These are phyloP conservation scores for Xylaria sp. DNA, from an alignment of 2,329 filamentous ascomycete genomes.

Conservation along the genomic window DNA sequence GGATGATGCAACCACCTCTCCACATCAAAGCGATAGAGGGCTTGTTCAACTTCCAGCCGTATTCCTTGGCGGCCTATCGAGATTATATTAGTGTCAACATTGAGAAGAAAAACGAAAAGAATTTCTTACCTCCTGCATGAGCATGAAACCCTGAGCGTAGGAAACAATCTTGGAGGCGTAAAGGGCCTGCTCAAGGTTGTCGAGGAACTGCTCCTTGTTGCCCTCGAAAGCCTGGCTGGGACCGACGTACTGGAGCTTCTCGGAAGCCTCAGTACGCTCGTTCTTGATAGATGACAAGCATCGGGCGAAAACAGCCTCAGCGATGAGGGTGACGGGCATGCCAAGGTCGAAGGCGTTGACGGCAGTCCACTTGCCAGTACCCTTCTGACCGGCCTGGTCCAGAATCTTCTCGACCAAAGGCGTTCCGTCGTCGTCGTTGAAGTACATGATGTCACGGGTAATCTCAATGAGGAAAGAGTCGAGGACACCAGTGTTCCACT, in stretches of 20 bases:
- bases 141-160: slow-evolving; percentile 99
- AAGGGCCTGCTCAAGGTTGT: slow-evolving; percentile 95
- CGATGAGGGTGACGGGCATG: slow-evolving; percentile 97
- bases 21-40: slow-evolving; percentile 99
- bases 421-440: slow-evolving; percentile 87
- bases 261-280: slow-evolving; percentile 79
- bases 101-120: not conserved
- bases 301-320: slow-evolving; percentile 91
- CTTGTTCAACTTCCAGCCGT: slow-evolving; percentile 99
- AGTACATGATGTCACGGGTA: slow-evolving; percentile 97
- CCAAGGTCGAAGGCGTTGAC: slow-evolving; percentile 98
- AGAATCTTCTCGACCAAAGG: slow-evolving; percentile 98
- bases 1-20: slow-evolving; percentile 99
- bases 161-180: slow-evolving; percentile 99
- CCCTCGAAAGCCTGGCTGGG: slow-evolving; percentile 78
- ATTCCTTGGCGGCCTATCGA: slow-evolving; percentile 81
- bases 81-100: slow-evolving; percentile 7
- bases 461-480: slow-evolving; percentile 99
- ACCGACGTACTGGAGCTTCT: slow-evolving; percentile 67
- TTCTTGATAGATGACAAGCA: slow-evolving; percentile 92
- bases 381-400: slow-evolving; percentile 97
- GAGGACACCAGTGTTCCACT: slow-evolving; percentile 98
- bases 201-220: slow-evolving; percentile 88
- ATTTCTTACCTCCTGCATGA: slow-evolving; percentile 84
- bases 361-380: slow-evolving; percentile 99